Conservation (phyloP, 768 basidiomycete species). For the Steccherinum ochraceum region DNA sequence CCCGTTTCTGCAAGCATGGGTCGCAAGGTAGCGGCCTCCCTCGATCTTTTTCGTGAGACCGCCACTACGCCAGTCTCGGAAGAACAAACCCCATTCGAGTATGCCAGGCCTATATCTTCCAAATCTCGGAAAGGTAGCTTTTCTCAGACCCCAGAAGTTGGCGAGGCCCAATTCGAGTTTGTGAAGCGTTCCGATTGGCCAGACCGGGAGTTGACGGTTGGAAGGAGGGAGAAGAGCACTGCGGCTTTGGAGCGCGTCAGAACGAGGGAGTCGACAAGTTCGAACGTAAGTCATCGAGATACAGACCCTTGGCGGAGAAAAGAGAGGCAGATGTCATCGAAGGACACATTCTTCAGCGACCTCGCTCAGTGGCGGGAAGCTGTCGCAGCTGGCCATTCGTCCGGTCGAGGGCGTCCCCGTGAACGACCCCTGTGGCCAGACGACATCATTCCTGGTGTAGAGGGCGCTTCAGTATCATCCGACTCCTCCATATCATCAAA, state of each 20-base stretch:
- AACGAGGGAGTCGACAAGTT: conserved; percentile 40
- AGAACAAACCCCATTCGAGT: conserved; percentile 25
- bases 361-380: conserved; percentile 55
- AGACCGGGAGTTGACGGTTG: conserved; percentile 66
- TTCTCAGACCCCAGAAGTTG: conserved; percentile 44
- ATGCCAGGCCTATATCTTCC: conserved; percentile 18
- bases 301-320: conserved; percentile 17
- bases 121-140: conserved; percentile 25
- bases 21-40: conserved; percentile 76
- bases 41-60: conserved; percentile 80
- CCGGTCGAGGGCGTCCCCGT: conserved; percentile 54
- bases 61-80: conserved; percentile 31
- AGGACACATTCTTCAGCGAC: conserved; percentile 41
- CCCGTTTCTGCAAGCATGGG: conserved; percentile 44
- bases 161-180: conserved; percentile 69
- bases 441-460: conserved; percentile 25
- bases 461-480: conserved; percentile 23
- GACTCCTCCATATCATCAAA: conserved; percentile 16
- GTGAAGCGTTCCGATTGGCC: conserved; percentile 85
- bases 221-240: conserved; percentile 63
- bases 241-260: conserved; percentile 50
- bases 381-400: conserved; percentile 33
- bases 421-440: conserved; percentile 42
- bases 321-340: conserved; percentile 32
- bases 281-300: conserved; percentile 17